Evolutionary conservation across 2,329 filamentous ascomycete species (phyloP), one percentile per base, ranked within the genome.

Genomic region (Pezicula neosporulosa): DNA sequence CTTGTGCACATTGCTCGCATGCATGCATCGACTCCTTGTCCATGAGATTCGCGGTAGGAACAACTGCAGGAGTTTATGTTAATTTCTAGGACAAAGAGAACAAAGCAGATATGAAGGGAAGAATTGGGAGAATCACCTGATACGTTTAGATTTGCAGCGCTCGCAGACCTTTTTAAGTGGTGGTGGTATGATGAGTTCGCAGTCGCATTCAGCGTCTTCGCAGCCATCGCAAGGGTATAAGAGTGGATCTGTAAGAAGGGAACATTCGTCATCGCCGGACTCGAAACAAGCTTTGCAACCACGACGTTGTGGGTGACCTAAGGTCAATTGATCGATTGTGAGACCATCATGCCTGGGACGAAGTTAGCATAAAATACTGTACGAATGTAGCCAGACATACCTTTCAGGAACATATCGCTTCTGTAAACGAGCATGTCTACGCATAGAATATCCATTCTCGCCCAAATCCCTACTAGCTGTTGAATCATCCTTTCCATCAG

Each of bases 261-360:
- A 54, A 27, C 62, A 65, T 18, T 54, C 50, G 27, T 65, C 57
- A 27, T 60, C 51, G 15, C 56, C 56, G 3, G 48, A 24, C 3
- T 51, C 44, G 35, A 64, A 63, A 47, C 63, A 65, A 10, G 54
- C 36, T 49, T 58, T 64, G 45, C 63, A 65, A 9, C 61, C 61
- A n/a, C 55, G 49, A 12, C 50, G 55, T 35, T 64, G 60, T 12
- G 56, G 62, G 37, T 61, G 54, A 3, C 54, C 58, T 10, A 47
- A 19, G 3, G 52, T 57, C 6, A 64, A 37, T 18, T 56, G 36
- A 7, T 49, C 49, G 7, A 63, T 44, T 1, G 50, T 59, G 2
- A 61, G 44, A 3, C 58, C 61, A 41, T 64, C 62, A 4, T 43
- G 39, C 49, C 62, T 62, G 27, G 6, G 7, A 15, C 9, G 8